Conservation (phyloP, 192 early-diverging fungal species). For the Entomortierella chlamydospora region DNA sequence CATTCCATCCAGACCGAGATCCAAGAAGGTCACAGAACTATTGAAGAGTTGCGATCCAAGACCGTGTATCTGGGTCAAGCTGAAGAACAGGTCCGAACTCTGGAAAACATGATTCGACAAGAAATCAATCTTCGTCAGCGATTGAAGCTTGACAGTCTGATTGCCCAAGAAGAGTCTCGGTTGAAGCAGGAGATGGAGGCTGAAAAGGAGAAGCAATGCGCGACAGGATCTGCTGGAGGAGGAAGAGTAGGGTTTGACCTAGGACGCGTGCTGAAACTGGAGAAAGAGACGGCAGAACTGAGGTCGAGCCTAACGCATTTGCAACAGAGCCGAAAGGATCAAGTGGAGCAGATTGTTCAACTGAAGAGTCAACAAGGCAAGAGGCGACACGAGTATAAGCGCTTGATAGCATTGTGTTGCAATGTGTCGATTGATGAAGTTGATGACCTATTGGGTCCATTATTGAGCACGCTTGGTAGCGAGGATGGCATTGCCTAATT, state of each 20-base stretch:
- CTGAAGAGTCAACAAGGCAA: constrained; percentile 55
- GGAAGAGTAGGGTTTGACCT: not conserved
- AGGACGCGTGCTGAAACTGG: constrained; percentile 12
- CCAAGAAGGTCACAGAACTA: constrained; percentile 33
- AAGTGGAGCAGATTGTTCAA: constrained; percentile 59
- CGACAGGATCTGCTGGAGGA: not conserved
- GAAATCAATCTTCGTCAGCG: constrained; percentile 52
- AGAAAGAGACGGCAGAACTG: constrained; percentile 46
- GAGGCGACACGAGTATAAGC: constrained; percentile 70
- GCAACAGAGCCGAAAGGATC: constrained; percentile 33
- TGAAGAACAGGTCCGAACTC: constrained; percentile 34
- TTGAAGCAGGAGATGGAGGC: constrained; percentile 21
- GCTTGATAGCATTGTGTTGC: constrained; percentile 75
- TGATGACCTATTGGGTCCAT: constrained; percentile 65
- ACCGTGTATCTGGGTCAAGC: constrained; percentile 28
- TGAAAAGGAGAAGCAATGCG: constrained; percentile 3
- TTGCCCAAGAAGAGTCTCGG: constrained; percentile 33
- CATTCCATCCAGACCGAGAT: constrained; percentile 42
- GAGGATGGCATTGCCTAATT: constrained; percentile 48
- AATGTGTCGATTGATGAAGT: constrained; percentile 72
- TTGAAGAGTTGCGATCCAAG: constrained; percentile 39
- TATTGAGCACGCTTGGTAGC: constrained; percentile 72
- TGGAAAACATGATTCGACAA: constrained; percentile 39
- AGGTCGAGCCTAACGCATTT: constrained; percentile 12
- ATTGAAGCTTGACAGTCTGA: constrained; percentile 31